These are phyloP conservation scores for Exophiala alcalophila DNA, from an alignment of 2,329 filamentous ascomycete genomes.

Conservation along the genomic window DNA sequence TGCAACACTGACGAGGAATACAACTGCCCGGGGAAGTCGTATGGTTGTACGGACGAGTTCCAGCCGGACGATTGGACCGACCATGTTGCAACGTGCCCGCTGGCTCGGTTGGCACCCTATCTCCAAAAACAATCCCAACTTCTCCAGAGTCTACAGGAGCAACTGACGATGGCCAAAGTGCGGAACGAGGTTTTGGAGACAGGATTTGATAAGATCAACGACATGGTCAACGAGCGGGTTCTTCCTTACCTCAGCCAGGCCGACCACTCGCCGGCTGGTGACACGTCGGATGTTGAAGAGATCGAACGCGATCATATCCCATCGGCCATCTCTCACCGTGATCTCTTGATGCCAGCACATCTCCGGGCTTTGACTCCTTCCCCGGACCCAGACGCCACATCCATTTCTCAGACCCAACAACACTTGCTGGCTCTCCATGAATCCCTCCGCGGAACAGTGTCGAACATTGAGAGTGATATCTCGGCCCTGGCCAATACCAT, in stretches of 20 bases:
- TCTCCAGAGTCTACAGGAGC: constrained; percentile 44
- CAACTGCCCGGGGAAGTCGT: constrained; percentile 32
- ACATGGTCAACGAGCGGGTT: constrained; percentile 25
- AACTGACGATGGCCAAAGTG: constrained; percentile 44
- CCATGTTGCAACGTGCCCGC: constrained; percentile 50
- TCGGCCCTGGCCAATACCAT: constrained; percentile 40
- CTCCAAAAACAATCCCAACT: constrained; percentile 44
- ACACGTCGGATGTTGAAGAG: constrained; percentile 28
- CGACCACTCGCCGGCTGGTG: constrained; percentile 19
- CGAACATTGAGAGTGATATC: constrained; percentile 28
- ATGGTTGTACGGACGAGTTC: constrained; percentile 43
- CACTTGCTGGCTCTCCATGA: constrained; percentile 62
- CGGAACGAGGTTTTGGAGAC: constrained; percentile 49
- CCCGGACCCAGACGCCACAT: constrained; percentile 36
- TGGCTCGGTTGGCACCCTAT: constrained; percentile 48
- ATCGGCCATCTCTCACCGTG: constrained; percentile 18
- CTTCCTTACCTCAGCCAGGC: constrained; percentile 18
- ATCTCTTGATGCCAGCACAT: constrained; percentile 26
- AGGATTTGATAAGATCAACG: constrained; percentile 42
- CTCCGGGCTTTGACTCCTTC: constrained; percentile 28
- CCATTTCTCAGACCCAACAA: constrained; percentile 43
- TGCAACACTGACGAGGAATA: constrained; percentile 32
- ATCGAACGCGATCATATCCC: constrained; percentile 27
- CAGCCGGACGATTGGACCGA: constrained; percentile 39
- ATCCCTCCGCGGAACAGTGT: constrained; percentile 56